phyloP scores from a whole-genome alignment of 257 asterid genomes.

The Scutellaria baicalensis region DNA sequence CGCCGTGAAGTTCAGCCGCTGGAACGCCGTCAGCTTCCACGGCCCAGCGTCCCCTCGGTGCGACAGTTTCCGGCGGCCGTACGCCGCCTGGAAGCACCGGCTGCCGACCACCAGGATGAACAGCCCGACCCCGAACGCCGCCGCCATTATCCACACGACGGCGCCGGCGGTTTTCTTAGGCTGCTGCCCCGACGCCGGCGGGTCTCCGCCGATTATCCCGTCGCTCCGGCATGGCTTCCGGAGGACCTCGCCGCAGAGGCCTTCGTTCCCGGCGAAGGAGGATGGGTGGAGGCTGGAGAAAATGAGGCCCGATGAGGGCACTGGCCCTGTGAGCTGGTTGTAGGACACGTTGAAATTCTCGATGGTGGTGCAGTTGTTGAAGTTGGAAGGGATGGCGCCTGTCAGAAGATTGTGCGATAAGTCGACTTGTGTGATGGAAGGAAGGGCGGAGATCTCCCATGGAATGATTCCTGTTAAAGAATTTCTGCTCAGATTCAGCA shows the following conservation, averaged over 20 bases:
- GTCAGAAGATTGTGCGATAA: constrained; percentile 65
- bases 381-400: constrained; percentile 70
- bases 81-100: constrained; percentile 51
- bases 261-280: constrained; percentile 68
- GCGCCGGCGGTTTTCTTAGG: constrained; percentile 65
- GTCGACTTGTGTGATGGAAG: constrained; percentile 69
- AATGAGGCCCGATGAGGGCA: constrained; percentile 57
- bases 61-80: constrained; percentile 29
- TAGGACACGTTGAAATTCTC: constrained; percentile 82
- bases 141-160: constrained; percentile 74
- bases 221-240: constrained; percentile 44
- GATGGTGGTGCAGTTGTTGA: constrained; percentile 64
- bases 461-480: constrained; percentile 79
- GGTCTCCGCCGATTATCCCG: constrained; percentile 6
- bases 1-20: constrained; percentile 68
- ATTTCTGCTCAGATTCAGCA: constrained; percentile 47
- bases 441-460: constrained; percentile 81
- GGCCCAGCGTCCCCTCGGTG: constrained; percentile 37
- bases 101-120: constrained; percentile 50
- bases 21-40: constrained; percentile 87
- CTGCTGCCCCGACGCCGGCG: constrained; percentile 26
- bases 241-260: constrained; percentile 62
- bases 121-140: constrained; percentile 65
- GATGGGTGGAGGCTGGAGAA: constrained; percentile 68
- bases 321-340: constrained; percentile 84